Percentiles rank a stretch among this genome's conserved stretches.
Conservation (phyloP, 176 grass and related monocot species). For the Eleusine coracana region DNA sequence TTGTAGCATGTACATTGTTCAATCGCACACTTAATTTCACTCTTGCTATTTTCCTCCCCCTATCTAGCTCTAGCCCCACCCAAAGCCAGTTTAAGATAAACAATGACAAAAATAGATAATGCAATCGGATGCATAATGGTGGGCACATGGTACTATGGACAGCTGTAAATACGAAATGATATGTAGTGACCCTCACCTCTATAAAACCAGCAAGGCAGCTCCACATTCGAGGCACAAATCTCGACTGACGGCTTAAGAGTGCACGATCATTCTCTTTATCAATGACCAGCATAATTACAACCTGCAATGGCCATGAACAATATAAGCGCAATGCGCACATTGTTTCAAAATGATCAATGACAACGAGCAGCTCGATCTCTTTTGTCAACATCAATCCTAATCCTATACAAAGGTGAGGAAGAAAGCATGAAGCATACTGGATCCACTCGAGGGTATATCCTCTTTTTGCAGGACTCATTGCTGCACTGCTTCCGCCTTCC, state of each 20-base stretch:
- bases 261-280: slow-evolving; percentile 83
- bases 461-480: slow-evolving; percentile 80
- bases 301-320: slow-evolving; percentile 42
- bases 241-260: slow-evolving; percentile 81
- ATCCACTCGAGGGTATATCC: slow-evolving; percentile 89
- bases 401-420: no score
- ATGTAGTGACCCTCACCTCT: slow-evolving; percentile 51
- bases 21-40: no score
- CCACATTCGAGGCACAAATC: slow-evolving; percentile 93
- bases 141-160: background rate
- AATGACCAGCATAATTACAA: slow-evolving; percentile 96
- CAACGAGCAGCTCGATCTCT: background rate
- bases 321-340: background rate
- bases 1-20: background rate
- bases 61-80: background rate
- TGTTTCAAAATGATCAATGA: background rate
- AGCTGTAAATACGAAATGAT: background rate
- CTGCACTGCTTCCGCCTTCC: slow-evolving; percentile 88
- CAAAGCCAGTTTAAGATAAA: slow-evolving; percentile 15
- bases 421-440: slow-evolving; percentile 48
- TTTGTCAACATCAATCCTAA: background rate
- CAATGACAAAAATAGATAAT: slow-evolving; percentile 6
- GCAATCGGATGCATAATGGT: background rate
- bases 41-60: background rate
- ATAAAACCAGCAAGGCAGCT: slow-evolving; percentile 98